phyloP scores from a whole-genome alignment of 352 stramenopile species.

The Ochromonadaceae sp. region DNA sequence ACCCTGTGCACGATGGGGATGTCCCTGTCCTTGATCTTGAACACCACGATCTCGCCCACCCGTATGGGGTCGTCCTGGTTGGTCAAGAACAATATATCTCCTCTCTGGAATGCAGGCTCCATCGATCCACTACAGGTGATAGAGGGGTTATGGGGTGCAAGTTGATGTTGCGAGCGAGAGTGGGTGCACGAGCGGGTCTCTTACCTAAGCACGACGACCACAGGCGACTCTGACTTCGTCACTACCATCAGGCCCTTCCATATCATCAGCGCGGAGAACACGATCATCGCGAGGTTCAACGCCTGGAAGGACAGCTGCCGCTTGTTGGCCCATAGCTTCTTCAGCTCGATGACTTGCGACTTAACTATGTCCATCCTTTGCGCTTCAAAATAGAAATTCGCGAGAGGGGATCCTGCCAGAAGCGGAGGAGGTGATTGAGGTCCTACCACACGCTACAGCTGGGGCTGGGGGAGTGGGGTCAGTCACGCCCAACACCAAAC shows the following conservation, averaged over 20 bases:
- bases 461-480: no score
- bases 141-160: neutral
- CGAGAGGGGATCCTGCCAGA: no score
- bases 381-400: no score
- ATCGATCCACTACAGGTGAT: constrained; percentile 67
- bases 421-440: no score
- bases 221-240: constrained; percentile 88
- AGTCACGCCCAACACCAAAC: no score
- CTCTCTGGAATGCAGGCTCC: constrained; percentile 96
- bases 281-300: constrained; percentile 95
- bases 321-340: constrained; percentile 96
- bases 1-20: constrained; percentile 98
- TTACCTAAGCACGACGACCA: constrained; percentile 90
- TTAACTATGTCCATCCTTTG: constrained; percentile 48
- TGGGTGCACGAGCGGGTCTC: neutral
- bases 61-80: constrained; percentile 60
- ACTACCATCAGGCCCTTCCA: constrained; percentile 96
- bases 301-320: constrained; percentile 85
- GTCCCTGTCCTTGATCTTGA: constrained; percentile 92
- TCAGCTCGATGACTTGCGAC: constrained; percentile 81
- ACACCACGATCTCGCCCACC: constrained; percentile 77
- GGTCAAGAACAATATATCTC: constrained; percentile 97
- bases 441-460: no score
- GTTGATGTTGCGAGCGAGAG: constrained; percentile 9
- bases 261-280: constrained; percentile 96